Conservation (phyloP, 2,329 filamentous ascomycete species). For the Talaromyces sp. region DNA sequence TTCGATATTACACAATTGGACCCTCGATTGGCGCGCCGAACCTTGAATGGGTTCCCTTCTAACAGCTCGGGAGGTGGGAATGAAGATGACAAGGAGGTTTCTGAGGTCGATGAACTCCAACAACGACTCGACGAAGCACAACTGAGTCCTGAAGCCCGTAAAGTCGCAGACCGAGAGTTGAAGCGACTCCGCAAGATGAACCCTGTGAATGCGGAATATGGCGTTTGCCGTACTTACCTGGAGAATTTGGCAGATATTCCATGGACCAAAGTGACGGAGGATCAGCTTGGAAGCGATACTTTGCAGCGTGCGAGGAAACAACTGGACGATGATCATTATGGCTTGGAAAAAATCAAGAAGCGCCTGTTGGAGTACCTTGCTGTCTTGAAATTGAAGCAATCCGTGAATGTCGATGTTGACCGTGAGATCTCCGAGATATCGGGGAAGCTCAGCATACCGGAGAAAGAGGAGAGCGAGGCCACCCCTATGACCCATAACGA, state of each 20-base stretch:
- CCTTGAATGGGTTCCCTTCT: slow-evolving; percentile 39
- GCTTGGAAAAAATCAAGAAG: slow-evolving; percentile 96
- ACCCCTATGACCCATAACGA: slow-evolving; percentile 42
- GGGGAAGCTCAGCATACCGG: slow-evolving; percentile 36
- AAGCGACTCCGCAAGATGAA: slow-evolving; percentile 91
- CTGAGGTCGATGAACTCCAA: slow-evolving; percentile 86
- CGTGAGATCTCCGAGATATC: slow-evolving; percentile 60
- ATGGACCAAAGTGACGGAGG: slow-evolving; percentile 79
- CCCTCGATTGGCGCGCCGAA: slow-evolving; percentile 38
- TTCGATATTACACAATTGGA: slow-evolving; percentile 51
- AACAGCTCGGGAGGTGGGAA: slow-evolving; percentile 42
- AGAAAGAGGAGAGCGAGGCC: slow-evolving; percentile 54
- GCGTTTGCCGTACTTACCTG: slow-evolving; percentile 86
- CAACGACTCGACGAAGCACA: slow-evolving; percentile 78
- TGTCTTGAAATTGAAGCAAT: slow-evolving; percentile 91
- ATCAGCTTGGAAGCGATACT: slow-evolving; percentile 77
- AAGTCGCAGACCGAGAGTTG: slow-evolving; percentile 85
- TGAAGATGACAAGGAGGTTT: slow-evolving; percentile 71
- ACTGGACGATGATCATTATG: slow-evolving; percentile 93
- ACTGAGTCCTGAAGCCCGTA: slow-evolving; percentile 76
- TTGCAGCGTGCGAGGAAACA: slow-evolving; percentile 76
- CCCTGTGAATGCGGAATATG: slow-evolving; percentile 91
- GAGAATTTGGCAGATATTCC: slow-evolving; percentile 93
- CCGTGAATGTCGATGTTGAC: slow-evolving; percentile 77
- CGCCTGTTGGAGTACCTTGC: slow-evolving; percentile 90